These are phyloP conservation scores for Lactifluus subvellereus DNA, from an alignment of 768 basidiomycete species.

Conservation along the genomic window DNA sequence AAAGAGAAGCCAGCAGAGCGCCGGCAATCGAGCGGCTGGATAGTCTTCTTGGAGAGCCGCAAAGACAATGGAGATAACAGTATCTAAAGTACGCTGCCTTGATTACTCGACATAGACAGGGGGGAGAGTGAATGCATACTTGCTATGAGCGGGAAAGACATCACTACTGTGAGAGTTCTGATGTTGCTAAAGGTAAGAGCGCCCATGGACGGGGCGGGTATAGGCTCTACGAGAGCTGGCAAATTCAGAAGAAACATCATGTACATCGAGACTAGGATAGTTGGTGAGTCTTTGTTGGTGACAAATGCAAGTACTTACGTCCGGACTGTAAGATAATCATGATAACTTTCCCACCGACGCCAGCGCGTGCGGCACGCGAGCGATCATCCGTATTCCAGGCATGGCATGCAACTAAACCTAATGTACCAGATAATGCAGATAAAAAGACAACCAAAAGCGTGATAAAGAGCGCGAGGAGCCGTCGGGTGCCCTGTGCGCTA, in stretches of 20 bases:
- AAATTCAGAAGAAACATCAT: slow-evolving; percentile 16
- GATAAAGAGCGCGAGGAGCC: slow-evolving; percentile 7
- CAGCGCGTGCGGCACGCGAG: slow-evolving; percentile 4
- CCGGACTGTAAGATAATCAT: slow-evolving; percentile 10
- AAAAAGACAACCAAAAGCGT: slow-evolving; percentile 6
- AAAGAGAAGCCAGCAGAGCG: slow-evolving; percentile 19
- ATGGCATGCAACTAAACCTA: slow-evolving; percentile 11
- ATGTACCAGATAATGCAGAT: slow-evolving; percentile 5
- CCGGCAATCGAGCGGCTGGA: slow-evolving; percentile 14
- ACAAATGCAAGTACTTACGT: slow-evolving; percentile 4
- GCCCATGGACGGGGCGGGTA: not conserved
- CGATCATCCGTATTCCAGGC: not conserved
- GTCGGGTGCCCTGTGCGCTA: slow-evolving; percentile 7
- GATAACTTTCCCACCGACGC: slow-evolving; percentile 6
- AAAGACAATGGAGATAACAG: slow-evolving; percentile 16
- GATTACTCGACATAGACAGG: not conserved
- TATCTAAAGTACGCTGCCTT: not conserved
- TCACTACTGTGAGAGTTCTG: slow-evolving; percentile 9
- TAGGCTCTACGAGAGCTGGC: slow-evolving; percentile 18
- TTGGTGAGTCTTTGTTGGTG: not conserved
- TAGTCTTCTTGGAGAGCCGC: slow-evolving; percentile 18
- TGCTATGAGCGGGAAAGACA: slow-evolving; percentile 11
- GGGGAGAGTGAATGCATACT: not conserved
- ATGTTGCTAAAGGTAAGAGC: slow-evolving; percentile 3
- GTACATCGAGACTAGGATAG: slow-evolving; percentile 9